A percentile compares a stretch with the other conserved stretches of the same genome.
These are phyloP conservation scores for Wallacemonas sp. DNA, from an alignment of 208 protist species.

Conservation along the genomic window DNA sequence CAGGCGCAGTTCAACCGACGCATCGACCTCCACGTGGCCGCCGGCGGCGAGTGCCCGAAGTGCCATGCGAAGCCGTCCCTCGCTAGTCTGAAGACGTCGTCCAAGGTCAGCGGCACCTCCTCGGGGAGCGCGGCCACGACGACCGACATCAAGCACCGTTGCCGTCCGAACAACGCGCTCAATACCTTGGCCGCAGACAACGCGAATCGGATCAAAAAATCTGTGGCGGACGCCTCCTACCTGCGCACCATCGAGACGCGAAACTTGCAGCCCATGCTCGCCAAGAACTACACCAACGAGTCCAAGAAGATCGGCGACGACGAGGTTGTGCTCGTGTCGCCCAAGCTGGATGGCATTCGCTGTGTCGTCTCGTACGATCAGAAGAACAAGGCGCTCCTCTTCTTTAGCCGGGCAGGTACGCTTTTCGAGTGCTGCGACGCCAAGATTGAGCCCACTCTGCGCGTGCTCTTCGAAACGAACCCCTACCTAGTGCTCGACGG, in stretches of 20 bases:
- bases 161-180: constrained; percentile 52
- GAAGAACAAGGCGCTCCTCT: constrained; percentile 44
- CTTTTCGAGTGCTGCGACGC: constrained; percentile 89
- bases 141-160: constrained; percentile 40
- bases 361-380: constrained; percentile 78
- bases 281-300: constrained; percentile 77
- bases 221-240: constrained; percentile 72
- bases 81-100: background rate
- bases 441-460: constrained; percentile 66
- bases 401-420: constrained; percentile 85
- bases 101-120: no score
- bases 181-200: constrained; percentile 40
- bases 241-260: constrained; percentile 57
- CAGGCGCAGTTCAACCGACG: constrained; percentile 61
- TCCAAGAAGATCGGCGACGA: constrained; percentile 42
- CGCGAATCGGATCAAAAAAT: constrained; percentile 70
- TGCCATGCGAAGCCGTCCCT: constrained; percentile 49
- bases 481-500: constrained; percentile 84
- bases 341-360: constrained; percentile 92
- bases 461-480: constrained; percentile 64
- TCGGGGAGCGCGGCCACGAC: no score
- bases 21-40: constrained; percentile 76
- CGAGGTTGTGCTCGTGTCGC: constrained; percentile 72
- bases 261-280: constrained; percentile 90
- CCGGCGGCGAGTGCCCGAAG: constrained; percentile 68